Conservation (phyloP, 2,329 filamentous ascomycete species). For the Pseudocercospora fijiensis region DNA sequence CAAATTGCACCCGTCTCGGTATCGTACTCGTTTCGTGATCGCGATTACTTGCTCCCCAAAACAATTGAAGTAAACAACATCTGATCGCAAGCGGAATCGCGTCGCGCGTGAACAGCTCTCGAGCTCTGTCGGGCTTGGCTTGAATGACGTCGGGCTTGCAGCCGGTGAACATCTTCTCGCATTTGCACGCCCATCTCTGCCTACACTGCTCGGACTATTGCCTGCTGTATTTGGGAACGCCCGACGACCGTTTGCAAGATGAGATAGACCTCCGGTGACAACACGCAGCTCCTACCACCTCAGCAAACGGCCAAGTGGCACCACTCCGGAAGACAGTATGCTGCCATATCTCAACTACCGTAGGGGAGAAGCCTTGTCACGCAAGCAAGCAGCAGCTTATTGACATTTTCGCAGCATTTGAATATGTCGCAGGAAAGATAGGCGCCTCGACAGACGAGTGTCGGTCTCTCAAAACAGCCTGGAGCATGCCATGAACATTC, state of each 20-base stretch:
- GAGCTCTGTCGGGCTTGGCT: not conserved
- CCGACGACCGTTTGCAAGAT: not conserved
- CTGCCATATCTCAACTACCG: conserved; percentile 63
- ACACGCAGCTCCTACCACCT: not conserved
- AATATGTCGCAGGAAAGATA: conserved; percentile 56
- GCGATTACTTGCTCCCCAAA: not conserved
- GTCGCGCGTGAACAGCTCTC: not conserved
- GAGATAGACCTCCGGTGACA: not conserved
- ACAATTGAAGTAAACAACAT: conserved; percentile 5
- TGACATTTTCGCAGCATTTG: conserved; percentile 54
- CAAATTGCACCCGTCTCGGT: not conserved
- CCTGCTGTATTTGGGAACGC: not conserved
- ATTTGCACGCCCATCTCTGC: not conserved
- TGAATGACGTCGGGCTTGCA: not conserved
- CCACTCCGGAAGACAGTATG: conserved; percentile 45
- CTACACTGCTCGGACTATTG: not conserved
- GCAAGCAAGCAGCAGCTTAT: conserved; percentile 14
- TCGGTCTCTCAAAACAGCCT: conserved; percentile 39
- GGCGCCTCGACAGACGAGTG: conserved; percentile 66
- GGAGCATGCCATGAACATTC: too few relatives aligned
- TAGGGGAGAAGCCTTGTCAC: conserved; percentile 40
- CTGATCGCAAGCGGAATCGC: not conserved
- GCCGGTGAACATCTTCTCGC: not conserved
- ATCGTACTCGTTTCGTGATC: not conserved
- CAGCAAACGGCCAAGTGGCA: conserved; percentile 12